Evolutionary conservation across 805 yeast species (phyloP), one percentile per base, ranked within the genome.

Genomic region (Candida easanensis): DNA sequence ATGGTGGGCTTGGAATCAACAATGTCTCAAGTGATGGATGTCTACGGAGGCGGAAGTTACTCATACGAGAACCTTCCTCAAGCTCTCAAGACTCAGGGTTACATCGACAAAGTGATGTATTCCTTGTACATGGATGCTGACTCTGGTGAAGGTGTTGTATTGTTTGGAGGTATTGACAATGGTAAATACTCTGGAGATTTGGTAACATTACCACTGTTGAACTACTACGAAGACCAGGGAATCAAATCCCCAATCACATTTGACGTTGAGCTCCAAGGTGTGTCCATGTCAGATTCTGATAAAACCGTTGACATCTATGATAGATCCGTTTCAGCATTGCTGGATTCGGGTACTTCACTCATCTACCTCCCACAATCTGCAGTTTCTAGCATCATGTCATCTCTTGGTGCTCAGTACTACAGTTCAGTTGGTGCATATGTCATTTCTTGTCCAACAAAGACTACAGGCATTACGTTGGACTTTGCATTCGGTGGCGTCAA

Each of bases 131-230:
- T 83, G 53, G 17, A 49, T 48, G 15, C 37, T 8, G 62, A 60
- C n/a, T 54, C 70, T 1, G 45, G 56, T 13, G 46, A 63, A 1
- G 85, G 85, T 1, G 60, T 72, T 5, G 66, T 83, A 18, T 56
- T 82, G 40, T 82, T 83, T 66, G 88, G 89, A 13, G 88, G 80
- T 13, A 64, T 77, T 23, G 88, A 82, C 51, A 67, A 67, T 31
- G 66, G 73, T 23, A 79, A 79, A 57, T 79, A 70, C 57, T 45
- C 64, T 1, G 87, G 86, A 8, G 49, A 59, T 23, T 58, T 80
- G 21, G 54, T 62, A 17, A 62, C 76, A 3, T 62, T 79, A 10
- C 78, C 80, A 25, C 15, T 44, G 21, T 15, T 36, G n/a, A 44
- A 44, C 36, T 13, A 13, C 35, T 32, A 35, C 14, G 41, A 59